Evolutionary conservation across 768 basidiomycete genomes (phyloP).

Genomic region (Mycena galopus): DNA sequence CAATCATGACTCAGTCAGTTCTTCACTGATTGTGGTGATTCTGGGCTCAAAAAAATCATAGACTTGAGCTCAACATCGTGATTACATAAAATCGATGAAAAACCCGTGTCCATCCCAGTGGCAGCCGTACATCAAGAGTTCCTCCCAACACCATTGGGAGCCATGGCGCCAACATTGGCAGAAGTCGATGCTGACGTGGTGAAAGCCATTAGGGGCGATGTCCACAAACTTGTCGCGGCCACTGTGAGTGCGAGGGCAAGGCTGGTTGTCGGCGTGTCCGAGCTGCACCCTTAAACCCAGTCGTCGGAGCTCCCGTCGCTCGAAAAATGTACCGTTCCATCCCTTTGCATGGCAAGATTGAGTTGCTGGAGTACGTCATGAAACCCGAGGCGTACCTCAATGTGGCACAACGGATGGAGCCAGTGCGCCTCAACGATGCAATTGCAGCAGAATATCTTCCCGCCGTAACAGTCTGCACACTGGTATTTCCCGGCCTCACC

Average conservation of each 20-base stretch:
- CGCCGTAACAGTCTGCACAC: too few relatives aligned
- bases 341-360: neutral
- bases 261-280: neutral
- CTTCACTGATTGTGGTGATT: too few relatives aligned
- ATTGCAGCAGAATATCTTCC: too few relatives aligned
- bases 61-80: too few relatives aligned
- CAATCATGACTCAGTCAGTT: too few relatives aligned
- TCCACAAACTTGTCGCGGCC: neutral
- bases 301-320: neutral
- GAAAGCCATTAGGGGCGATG: neutral
- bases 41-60: too few relatives aligned
- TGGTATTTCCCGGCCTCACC: too few relatives aligned
- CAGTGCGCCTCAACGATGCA: neutral
- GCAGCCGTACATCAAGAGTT: neutral
- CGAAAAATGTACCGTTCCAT: neutral
- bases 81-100: too few relatives aligned
- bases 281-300: neutral
- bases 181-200: neutral
- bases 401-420: neutral
- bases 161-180: neutral
- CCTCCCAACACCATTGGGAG: neutral
- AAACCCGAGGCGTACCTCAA: neutral
- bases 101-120: too few relatives aligned
- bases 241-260: neutral
- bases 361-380: neutral